A percentile compares a stretch with the other conserved stretches of the same genome.
phyloP scores from a whole-genome alignment of 257 asterid species.

The Plantago elongata region DNA sequence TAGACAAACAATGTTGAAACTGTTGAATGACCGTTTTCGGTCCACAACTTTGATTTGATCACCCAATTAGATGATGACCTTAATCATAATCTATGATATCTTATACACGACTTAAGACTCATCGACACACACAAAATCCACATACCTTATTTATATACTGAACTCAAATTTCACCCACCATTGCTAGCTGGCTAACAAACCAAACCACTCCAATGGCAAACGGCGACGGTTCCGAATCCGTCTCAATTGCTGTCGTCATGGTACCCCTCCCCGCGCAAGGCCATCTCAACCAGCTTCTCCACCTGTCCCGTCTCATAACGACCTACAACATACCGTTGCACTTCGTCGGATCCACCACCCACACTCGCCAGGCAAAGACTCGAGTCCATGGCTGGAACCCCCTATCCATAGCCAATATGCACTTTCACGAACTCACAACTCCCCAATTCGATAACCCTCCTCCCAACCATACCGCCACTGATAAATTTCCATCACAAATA shows the following conservation, averaged over 20 bases:
- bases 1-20: too few species aligned
- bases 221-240: background rate
- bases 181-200: background rate
- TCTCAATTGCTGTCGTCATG: constrained; percentile 20
- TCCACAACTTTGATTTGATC: too few species aligned
- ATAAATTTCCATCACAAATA: constrained; percentile 22
- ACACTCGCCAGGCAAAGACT: constrained; percentile 31
- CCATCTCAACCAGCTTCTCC: constrained; percentile 48
- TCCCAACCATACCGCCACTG: constrained; percentile 22
- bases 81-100: too few species aligned
- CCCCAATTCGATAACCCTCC: constrained; percentile 15
- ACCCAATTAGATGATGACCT: too few species aligned
- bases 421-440: constrained; percentile 42
- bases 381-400: constrained; percentile 31
- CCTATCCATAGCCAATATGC: constrained; percentile 23
- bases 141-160: too few species aligned
- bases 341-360: constrained; percentile 28
- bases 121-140: too few species aligned
- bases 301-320: constrained; percentile 34
- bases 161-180: too few species aligned
- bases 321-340: constrained; percentile 28
- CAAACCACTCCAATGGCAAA: background rate
- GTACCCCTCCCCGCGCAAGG: constrained; percentile 48
- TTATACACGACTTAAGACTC: too few species aligned
- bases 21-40: too few species aligned